A percentile compares a stretch with the other conserved stretches of the same genome.
Evolutionary conservation across 2,329 filamentous ascomycete species (phyloP).

Genomic region (Biscogniauxia mediterranea): DNA sequence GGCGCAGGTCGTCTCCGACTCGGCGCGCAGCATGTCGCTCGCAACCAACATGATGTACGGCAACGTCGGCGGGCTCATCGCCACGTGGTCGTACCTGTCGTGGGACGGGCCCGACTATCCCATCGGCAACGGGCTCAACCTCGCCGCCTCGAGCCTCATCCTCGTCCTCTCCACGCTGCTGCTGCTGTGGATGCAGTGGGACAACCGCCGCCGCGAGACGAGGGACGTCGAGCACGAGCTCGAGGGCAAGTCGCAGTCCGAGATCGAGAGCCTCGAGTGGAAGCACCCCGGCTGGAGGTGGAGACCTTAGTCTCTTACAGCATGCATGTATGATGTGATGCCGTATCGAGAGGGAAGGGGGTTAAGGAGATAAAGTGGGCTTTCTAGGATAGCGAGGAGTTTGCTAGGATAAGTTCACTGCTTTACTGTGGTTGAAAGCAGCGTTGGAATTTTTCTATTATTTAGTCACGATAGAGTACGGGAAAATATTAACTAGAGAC

Average conservation of each 20-base stretch:
- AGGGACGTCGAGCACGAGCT: conserved; percentile 52
- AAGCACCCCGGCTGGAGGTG: conserved; percentile 60
- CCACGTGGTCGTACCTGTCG: conserved; percentile 63
- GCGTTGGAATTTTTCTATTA: too few relatives aligned
- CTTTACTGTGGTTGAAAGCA: too few relatives aligned
- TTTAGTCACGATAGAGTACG: too few relatives aligned
- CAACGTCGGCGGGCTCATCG: conserved; percentile 67
- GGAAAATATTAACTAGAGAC: too few relatives aligned
- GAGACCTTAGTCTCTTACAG: conserved; percentile 38
- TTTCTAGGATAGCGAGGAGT: too few relatives aligned
- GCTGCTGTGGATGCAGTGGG: conserved; percentile 57
- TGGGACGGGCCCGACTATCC: conserved; percentile 64
- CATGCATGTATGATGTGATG: not conserved
- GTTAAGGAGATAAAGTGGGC: too few relatives aligned
- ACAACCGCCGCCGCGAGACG: conserved; percentile 55
- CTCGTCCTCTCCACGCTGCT: conserved; percentile 48
- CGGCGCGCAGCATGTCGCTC: conserved; percentile 64
- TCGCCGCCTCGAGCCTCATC: conserved; percentile 54
- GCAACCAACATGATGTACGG: conserved; percentile 69
- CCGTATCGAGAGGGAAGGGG: too few relatives aligned
- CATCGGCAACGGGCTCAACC: conserved; percentile 69
- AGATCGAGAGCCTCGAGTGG: conserved; percentile 60
- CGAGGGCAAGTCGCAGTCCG: conserved; percentile 44
- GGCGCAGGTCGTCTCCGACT: conserved; percentile 70
- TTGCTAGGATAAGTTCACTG: too few relatives aligned